Conservation (phyloP, 345 rosid species). For the Toxicodendron radicans region DNA sequence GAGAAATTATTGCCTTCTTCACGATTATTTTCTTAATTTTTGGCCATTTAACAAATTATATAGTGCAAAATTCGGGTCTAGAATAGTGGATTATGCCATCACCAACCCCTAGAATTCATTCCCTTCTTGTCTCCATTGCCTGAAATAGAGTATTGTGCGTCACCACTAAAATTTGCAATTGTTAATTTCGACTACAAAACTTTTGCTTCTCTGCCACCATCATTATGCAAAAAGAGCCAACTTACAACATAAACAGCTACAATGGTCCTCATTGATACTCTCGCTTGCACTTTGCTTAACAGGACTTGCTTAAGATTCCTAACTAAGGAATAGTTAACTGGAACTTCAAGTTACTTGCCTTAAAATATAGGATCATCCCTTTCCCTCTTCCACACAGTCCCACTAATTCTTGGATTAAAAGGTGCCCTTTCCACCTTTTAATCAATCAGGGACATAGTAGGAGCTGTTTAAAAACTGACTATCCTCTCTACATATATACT, state of each 20-base stretch:
- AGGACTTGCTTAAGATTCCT: neutral
- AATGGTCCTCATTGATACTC: neutral
- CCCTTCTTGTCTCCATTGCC: neutral
- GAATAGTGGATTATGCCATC: neutral
- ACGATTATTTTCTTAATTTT: neutral
- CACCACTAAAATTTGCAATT: neutral
- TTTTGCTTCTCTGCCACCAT: neutral
- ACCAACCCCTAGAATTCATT: neutral
- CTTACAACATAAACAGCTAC: neutral
- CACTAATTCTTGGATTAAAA: neutral
- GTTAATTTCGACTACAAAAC: neutral
- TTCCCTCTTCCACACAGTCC: neutral
- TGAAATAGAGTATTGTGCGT: neutral
- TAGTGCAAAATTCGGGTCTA: neutral
- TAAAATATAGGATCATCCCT: neutral
- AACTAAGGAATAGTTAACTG: neutral
- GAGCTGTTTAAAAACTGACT: neutral
- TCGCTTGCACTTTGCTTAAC: too few species aligned
- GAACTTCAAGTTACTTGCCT: neutral
- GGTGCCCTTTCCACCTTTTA: too few species aligned
- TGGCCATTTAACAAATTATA: neutral
- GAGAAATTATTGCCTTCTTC: neutral
- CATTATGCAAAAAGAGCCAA: neutral
- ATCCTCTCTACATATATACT: neutral
- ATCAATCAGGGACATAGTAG: neutral